phyloP scores from a whole-genome alignment of 2,329 filamentous ascomycete genomes.

The Talaromyces islandicus region DNA sequence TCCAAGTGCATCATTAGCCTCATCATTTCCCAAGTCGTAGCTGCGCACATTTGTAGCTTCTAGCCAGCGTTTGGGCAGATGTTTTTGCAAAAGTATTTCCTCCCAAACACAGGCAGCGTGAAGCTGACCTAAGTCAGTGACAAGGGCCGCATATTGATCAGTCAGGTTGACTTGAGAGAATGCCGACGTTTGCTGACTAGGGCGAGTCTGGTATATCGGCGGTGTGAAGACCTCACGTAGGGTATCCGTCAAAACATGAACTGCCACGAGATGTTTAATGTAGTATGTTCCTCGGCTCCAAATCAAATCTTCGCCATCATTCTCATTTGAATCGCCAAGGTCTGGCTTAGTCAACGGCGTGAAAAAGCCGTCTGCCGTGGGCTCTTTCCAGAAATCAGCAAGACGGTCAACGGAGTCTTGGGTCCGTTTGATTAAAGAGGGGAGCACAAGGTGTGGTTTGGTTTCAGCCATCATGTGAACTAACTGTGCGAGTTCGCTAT shows the following conservation, averaged over 20 bases:
- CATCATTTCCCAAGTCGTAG: conserved; percentile 31
- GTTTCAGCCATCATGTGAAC: conserved; percentile 73
- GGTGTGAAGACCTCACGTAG: conserved; percentile 67
- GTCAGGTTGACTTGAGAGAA: conserved; percentile 76
- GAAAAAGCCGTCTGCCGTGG: conserved; percentile 59
- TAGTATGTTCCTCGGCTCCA: conserved; percentile 61
- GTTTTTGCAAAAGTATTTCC: conserved; percentile 67
- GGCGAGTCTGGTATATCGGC: conserved; percentile 58
- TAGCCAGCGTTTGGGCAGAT: conserved; percentile 60
- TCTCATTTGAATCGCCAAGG: conserved; percentile 13
- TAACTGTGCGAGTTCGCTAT: conserved; percentile 65
- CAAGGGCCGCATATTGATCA: conserved; percentile 72
- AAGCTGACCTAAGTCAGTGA: conserved; percentile 69
- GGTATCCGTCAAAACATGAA: conserved; percentile 70
- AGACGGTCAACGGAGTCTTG: conserved; percentile 64
- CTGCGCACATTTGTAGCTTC: conserved; percentile 39
- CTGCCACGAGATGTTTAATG: conserved; percentile 70
- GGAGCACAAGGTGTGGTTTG: conserved; percentile 73
- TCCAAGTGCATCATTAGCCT: conserved; percentile 33
- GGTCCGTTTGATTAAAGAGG: conserved; percentile 70
- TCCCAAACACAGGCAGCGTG: conserved; percentile 79
- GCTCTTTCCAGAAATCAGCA: conserved; percentile 56
- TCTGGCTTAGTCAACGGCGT: conserved; percentile 50
- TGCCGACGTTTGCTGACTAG: conserved; percentile 53
- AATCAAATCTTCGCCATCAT: conserved; percentile 8